Evolutionary conservation across 176 grass and related monocot species (phyloP).

Genomic region (Luzula sylvatica): DNA sequence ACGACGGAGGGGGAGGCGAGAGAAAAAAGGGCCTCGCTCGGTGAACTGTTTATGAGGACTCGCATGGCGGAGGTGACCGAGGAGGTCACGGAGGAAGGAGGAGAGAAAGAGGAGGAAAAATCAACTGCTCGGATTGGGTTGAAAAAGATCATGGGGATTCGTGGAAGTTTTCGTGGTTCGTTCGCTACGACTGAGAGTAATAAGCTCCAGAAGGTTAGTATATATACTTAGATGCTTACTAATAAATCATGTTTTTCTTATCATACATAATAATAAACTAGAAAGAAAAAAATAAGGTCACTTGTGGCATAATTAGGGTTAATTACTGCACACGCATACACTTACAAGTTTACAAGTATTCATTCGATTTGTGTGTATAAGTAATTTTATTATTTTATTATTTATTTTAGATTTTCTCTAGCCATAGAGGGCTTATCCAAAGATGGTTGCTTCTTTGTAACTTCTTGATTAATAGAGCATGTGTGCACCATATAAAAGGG

Average conservation of each 20-base stretch:
- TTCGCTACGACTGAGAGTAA: constrained; percentile 12
- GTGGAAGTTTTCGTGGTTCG: neutral
- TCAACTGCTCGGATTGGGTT: constrained; percentile 8
- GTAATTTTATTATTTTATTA: too few relatives aligned
- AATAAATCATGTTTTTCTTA: neutral
- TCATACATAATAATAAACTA: neutral
- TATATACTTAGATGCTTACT: neutral
- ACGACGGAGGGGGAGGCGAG: constrained; percentile 20
- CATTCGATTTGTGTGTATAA: too few relatives aligned
- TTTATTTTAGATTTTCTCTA: too few relatives aligned
- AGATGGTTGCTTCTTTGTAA: too few relatives aligned
- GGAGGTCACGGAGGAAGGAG: constrained; percentile 29
- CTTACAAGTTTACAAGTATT: too few relatives aligned
- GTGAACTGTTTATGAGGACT: constrained; percentile 87
- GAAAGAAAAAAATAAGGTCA: too few relatives aligned
- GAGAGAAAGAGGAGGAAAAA: constrained; percentile 22
- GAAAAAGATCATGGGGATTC: constrained; percentile 43
- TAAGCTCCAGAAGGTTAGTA: constrained; percentile 69
- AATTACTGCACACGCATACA: too few relatives aligned
- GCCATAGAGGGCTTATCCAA: too few relatives aligned
- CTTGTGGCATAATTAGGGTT: too few relatives aligned
- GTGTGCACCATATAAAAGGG: too few relatives aligned
- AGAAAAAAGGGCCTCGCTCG: constrained; percentile 71
- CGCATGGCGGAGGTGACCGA: constrained; percentile 45
- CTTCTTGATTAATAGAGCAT: too few relatives aligned